Conservation (phyloP, 106 monocot genomes). For the Xerophyta viscosa region DNA sequence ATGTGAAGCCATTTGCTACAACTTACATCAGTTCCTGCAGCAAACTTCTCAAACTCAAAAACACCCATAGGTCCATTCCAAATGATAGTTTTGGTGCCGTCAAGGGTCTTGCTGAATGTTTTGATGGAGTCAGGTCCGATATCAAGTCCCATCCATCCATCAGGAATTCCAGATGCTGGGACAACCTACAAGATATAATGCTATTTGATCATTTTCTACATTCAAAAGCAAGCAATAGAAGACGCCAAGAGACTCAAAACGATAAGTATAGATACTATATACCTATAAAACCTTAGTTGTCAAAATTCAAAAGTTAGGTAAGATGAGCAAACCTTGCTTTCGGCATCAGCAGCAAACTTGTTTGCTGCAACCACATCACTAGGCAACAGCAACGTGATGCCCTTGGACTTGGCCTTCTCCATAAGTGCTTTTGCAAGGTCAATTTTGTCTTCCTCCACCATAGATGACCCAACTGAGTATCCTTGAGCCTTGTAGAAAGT, state of each 20-base stretch:
- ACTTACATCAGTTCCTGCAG: constrained; percentile 45
- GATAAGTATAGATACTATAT: neutral
- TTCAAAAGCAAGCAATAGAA: too few relatives aligned
- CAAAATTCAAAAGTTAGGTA: neutral
- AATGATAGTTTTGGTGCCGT: constrained; percentile 33
- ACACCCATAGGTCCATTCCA: constrained; percentile 74
- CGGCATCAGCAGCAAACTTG: constrained; percentile 71
- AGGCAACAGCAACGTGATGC: constrained; percentile 46
- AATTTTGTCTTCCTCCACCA: constrained; percentile 70
- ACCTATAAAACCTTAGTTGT: neutral
- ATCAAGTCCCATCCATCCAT: constrained; percentile 76
- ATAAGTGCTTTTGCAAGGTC: constrained; percentile 48
- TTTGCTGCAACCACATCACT: constrained; percentile 52
- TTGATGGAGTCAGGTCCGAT: constrained; percentile 56
- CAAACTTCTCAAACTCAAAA: constrained; percentile 65
- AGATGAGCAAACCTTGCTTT: constrained; percentile 45
- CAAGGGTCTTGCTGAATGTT: constrained; percentile 36
- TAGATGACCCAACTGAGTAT: constrained; percentile 44
- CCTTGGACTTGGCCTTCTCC: constrained; percentile 61
- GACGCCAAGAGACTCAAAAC: too few relatives aligned
- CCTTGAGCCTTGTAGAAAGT: constrained; percentile 80
- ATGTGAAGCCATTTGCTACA: too few relatives aligned
- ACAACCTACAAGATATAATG: constrained; percentile 29
- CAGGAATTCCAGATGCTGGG: constrained; percentile 45
- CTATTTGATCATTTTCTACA: too few relatives aligned